Conservation (phyloP, 169 alveolate species). For the Neospora caninum region DNA sequence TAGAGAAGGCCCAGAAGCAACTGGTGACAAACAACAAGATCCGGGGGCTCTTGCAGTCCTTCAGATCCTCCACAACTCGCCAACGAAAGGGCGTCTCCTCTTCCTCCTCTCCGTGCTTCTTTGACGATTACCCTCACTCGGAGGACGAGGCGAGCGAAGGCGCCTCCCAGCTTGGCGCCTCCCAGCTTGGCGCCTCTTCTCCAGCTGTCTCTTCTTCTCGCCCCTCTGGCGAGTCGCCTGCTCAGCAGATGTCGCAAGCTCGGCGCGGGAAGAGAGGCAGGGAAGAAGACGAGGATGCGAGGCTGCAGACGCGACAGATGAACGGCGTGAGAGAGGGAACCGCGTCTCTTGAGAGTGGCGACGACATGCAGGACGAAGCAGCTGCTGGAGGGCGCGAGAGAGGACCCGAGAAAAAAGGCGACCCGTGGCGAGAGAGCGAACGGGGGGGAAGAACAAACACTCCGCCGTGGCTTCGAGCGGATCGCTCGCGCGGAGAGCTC, state of each 20-base stretch:
- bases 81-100: neutral
- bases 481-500: neutral
- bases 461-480: neutral
- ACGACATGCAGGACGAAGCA: neutral
- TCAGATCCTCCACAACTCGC: neutral
- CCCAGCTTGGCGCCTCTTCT: too few relatives aligned
- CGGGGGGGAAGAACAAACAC: neutral
- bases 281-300: too few relatives aligned
- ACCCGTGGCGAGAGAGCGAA: neutral
- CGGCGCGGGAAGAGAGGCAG: too few relatives aligned
- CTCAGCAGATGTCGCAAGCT: too few relatives aligned
- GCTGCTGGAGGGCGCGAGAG: neutral
- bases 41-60: neutral
- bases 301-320: too few relatives aligned
- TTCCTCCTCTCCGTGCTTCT: neutral
- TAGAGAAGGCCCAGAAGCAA: neutral
- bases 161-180: too few relatives aligned
- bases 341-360: neutral
- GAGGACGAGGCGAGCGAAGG: neutral
- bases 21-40: constrained; percentile 5
- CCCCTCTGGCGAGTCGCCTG: too few relatives aligned
- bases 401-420: neutral
- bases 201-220: too few relatives aligned
- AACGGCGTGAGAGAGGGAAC: too few relatives aligned
- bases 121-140: neutral